phyloP scores from a whole-genome alignment of 345 rosid genomes.

The Brassica cretica region DNA sequence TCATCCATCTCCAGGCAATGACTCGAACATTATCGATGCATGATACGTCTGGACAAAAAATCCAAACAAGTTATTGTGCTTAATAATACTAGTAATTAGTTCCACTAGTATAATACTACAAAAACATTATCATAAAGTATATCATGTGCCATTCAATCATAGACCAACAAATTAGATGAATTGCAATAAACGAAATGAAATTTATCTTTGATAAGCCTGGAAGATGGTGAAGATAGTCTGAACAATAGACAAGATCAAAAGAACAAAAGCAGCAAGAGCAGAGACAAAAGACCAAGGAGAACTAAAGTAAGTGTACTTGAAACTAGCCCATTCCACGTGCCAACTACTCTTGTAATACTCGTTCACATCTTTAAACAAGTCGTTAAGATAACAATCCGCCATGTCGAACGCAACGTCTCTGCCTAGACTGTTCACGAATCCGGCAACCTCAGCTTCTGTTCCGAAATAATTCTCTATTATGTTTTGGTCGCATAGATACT shows the following conservation, averaged over 20 bases:
- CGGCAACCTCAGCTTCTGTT: constrained; percentile 61
- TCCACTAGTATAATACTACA: not conserved
- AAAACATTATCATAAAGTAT: not conserved
- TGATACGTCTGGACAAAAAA: no score
- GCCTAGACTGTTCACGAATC: constrained; percentile 58
- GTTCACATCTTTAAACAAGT: constrained; percentile 58
- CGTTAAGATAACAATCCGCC: constrained; percentile 49
- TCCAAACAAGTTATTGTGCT: not conserved
- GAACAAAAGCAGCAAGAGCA: constrained; percentile 65
- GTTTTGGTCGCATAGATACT: constrained; percentile 53
- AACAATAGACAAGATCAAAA: constrained; percentile 54
- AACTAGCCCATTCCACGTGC: constrained; percentile 71
- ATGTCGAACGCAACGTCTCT: constrained; percentile 76
- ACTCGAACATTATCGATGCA: not conserved
- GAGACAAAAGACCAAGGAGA: constrained; percentile 88
- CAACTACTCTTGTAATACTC: constrained; percentile 49
- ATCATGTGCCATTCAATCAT: not conserved
- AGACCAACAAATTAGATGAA: not conserved
- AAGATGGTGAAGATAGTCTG: constrained; percentile 55
- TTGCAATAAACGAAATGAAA: not conserved
- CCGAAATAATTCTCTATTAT: constrained; percentile 73
- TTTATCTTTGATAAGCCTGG: constrained; percentile 8
- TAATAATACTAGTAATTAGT: not conserved
- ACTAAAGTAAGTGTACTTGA: constrained; percentile 65
- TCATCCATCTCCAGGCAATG: not conserved